phyloP scores from a whole-genome alignment of 2,329 filamentous ascomycete genomes.

The Rosellinia necatrix region DNA sequence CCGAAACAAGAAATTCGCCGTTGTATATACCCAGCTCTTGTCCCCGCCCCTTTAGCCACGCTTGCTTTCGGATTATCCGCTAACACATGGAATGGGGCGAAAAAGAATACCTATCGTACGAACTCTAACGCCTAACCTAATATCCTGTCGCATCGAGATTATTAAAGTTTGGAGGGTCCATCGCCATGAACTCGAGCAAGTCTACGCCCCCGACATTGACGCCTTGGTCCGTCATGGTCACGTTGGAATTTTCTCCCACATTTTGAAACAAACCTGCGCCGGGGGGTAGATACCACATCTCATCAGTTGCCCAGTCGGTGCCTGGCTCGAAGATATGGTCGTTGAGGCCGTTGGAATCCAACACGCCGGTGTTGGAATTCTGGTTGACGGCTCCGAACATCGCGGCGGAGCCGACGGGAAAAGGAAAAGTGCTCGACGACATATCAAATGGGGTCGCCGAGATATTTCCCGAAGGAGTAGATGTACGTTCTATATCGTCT shows the following conservation, averaged over 20 bases:
- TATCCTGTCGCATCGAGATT: slow-evolving; percentile 26
- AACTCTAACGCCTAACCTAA: neutral
- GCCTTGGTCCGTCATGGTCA: slow-evolving; percentile 70
- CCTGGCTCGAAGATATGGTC: slow-evolving; percentile 52
- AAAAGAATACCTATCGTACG: no score
- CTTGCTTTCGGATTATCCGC: no score
- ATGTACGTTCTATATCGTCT: slow-evolving; percentile 44
- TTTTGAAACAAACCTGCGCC: slow-evolving; percentile 69
- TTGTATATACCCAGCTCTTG: no score
- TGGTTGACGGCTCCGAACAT: slow-evolving; percentile 57
- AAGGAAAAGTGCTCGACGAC: slow-evolving; percentile 59
- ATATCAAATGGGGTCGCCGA: slow-evolving; percentile 68
- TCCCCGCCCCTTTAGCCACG: no score
- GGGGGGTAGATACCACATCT: slow-evolving; percentile 70
- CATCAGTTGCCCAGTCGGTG: slow-evolving; percentile 58
- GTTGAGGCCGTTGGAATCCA: slow-evolving; percentile 40
- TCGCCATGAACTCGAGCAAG: slow-evolving; percentile 69
- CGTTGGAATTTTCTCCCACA: slow-evolving; percentile 59
- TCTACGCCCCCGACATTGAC: slow-evolving; percentile 70
- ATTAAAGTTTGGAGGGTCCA: slow-evolving; percentile 49
- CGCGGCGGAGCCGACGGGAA: slow-evolving; percentile 52
- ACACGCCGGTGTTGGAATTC: slow-evolving; percentile 39
- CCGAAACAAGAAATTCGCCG: no score
- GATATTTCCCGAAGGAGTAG: slow-evolving; percentile 55
- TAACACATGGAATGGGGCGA: no score